Percentiles rank a stretch among this genome's conserved stretches.
Evolutionary conservation across 2,329 filamentous ascomycete genomes (phyloP).

Genomic region (Cercospora citrullina): DNA sequence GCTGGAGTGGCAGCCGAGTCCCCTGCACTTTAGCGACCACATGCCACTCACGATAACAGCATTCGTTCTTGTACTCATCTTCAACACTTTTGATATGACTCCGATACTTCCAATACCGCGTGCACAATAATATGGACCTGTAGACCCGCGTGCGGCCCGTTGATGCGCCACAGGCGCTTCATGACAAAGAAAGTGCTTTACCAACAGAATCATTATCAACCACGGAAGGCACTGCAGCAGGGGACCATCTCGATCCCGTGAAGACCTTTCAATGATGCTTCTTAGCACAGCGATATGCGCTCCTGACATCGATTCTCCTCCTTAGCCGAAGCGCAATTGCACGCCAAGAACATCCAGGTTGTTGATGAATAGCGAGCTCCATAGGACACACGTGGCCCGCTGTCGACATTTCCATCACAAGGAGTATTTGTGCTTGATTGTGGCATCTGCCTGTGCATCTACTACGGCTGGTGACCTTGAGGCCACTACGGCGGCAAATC

Average conservation of each 20-base stretch:
- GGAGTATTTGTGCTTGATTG: not conserved
- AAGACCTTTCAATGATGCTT: too few relatives aligned
- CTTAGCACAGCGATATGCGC: too few relatives aligned
- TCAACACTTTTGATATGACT: not conserved
- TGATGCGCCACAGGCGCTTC: not conserved
- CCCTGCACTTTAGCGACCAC: not conserved
- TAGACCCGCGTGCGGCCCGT: not conserved
- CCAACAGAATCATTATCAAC: too few relatives aligned
- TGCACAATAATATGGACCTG: not conserved
- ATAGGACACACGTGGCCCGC: not conserved
- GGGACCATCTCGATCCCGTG: too few relatives aligned
- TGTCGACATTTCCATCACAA: not conserved
- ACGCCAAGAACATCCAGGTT: not conserved
- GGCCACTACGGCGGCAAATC: not conserved
- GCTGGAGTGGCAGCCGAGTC: not conserved
- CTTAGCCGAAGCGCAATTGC: not conserved
- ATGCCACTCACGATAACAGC: not conserved
- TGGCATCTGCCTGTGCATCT: not conserved
- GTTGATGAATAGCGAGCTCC: not conserved
- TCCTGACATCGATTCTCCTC: too few relatives aligned
- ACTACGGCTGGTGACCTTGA: not conserved
- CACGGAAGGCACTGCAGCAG: too few relatives aligned
- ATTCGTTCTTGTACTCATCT: not conserved
- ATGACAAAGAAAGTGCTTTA: too few relatives aligned
- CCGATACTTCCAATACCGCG: not conserved